Percentiles rank a stretch among this genome's conserved stretches.
These are phyloP conservation scores for Aspergillus vadensis DNA, from an alignment of 2,329 filamentous ascomycete genomes.

Conservation along the genomic window DNA sequence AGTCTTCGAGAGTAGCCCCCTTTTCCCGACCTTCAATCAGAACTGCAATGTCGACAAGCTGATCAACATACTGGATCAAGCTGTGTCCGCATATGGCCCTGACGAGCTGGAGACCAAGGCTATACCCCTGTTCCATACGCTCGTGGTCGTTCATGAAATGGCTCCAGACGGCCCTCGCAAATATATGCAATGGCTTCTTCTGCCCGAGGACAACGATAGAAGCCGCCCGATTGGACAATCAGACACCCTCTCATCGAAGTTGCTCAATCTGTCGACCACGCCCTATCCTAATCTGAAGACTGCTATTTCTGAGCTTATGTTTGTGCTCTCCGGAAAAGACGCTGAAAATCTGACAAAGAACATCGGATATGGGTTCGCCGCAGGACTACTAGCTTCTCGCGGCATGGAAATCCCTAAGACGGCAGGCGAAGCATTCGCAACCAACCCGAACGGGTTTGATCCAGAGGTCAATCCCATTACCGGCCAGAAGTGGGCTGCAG, in stretches of 20 bases:
- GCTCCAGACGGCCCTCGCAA: constrained; percentile 65
- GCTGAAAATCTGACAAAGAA: constrained; percentile 81
- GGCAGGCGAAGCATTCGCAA: constrained; percentile 58
- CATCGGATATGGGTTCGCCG: constrained; percentile 91
- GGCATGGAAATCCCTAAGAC: constrained; percentile 75
- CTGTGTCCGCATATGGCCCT: constrained; percentile 65
- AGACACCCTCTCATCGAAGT: constrained; percentile 70
- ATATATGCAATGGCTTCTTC: constrained; percentile 65
- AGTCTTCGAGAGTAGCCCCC: constrained; percentile 47
- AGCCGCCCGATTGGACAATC: constrained; percentile 75
- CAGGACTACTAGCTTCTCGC: constrained; percentile 83
- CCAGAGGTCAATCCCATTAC: constrained; percentile 75
- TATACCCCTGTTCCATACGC: constrained; percentile 71
- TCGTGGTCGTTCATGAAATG: constrained; percentile 70
- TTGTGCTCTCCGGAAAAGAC: constrained; percentile 81
- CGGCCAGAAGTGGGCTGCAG: constrained; percentile 74
- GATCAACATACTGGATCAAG: constrained; percentile 68
- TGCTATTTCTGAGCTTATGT: constrained; percentile 76
- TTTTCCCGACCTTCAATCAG: constrained; percentile 68
- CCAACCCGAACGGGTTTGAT: constrained; percentile 26
- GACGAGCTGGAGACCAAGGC: constrained; percentile 71
- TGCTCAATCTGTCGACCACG: constrained; percentile 77
- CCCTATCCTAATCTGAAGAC: constrained; percentile 73
- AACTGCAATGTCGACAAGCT: constrained; percentile 65
- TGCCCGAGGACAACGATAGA: constrained; percentile 78